These are phyloP conservation scores for Scedosporium aurantiacum DNA, from an alignment of 2,329 filamentous ascomycete species.

Conservation along the genomic window DNA sequence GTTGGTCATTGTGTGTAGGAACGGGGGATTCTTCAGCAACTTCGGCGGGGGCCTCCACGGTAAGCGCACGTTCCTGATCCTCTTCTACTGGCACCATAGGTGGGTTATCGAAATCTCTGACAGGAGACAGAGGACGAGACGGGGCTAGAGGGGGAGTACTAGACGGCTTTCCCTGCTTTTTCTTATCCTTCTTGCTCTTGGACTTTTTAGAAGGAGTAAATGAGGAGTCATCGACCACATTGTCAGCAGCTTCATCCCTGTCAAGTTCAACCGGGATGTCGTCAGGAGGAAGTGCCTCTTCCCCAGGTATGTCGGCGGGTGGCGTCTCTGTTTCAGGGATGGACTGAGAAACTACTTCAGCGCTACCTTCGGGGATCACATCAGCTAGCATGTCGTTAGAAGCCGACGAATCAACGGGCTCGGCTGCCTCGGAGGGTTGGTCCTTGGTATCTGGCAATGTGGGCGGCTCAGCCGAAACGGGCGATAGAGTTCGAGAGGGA, in stretches of 20 bases:
- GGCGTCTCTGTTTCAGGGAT: background rate
- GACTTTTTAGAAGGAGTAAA: constrained; percentile 17
- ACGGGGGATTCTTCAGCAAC: background rate
- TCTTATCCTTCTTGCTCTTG: constrained; percentile 23
- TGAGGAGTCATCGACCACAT: constrained; percentile 11
- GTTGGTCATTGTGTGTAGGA: background rate
- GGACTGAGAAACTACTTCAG: background rate
- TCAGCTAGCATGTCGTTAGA: background rate
- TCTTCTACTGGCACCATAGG: background rate
- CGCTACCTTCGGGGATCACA: background rate
- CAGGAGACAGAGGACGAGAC: background rate
- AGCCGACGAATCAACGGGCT: background rate
- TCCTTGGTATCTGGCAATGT: background rate
- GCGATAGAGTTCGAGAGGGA: background rate
- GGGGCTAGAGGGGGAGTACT: constrained; percentile 17
- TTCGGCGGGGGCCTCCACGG: background rate
- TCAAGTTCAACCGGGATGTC: background rate
- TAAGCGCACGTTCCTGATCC: background rate
- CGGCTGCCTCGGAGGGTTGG: background rate
- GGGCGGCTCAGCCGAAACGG: background rate
- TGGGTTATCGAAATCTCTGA: background rate
- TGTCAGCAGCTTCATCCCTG: constrained; percentile 8
- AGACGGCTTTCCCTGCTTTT: constrained; percentile 14
- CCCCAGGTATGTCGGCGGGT: background rate
- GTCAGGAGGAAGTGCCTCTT: background rate